Base-by-base conservation (phyloP, 257 asterid species). In the Nemophila menziesii region DNA sequence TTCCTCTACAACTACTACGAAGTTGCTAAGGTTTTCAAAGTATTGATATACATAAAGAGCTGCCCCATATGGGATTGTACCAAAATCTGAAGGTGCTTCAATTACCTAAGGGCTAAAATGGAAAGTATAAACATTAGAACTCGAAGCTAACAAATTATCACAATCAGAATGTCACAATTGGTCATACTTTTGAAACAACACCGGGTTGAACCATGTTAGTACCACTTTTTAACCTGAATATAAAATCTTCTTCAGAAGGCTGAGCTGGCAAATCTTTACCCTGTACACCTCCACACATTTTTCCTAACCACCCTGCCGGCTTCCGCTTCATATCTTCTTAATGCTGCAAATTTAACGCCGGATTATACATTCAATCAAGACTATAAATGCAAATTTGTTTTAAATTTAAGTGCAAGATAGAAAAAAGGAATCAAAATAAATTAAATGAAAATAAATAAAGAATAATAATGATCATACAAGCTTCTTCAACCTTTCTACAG, bases 231-330 rank as follows among this genome's bases (percentile, higher is more conserved):
- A 89, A 64, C 24, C 93, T 95, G n/a, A 71, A 74, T 33, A 89
- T 72, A 62, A 89, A 84, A 21, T 73, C 86, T 39, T 84, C 92
- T 64, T 84, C 97, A 34, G 97, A 89, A 49, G 95, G 95, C 70
- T 84, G 71, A 9, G 93, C 95, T 0, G 97, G 92, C 48, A 89
- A 75, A 63, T 89, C 95, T 75, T 67, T 83, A 38, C 82, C 95
- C 20, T 70, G 80, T 37, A 87, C 95, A 18, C 79, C 94, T 51
- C 95, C 97, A 23, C 67, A 78, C 77, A 72, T 68, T 64, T 80
- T 89, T 64, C 97, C 74, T 52, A 89, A 45, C 95, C 97, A 89
- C 39, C 72, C 61, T 16, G 93, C 78, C n/a, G n/a, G n/a, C n/a
- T n/a, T n/a, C n/a, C 2, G 94, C 95, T 41, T 73, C 94, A 63